These are phyloP conservation scores for Starmerella vitae DNA, from an alignment of 805 yeast species.

Conservation along the genomic window DNA sequence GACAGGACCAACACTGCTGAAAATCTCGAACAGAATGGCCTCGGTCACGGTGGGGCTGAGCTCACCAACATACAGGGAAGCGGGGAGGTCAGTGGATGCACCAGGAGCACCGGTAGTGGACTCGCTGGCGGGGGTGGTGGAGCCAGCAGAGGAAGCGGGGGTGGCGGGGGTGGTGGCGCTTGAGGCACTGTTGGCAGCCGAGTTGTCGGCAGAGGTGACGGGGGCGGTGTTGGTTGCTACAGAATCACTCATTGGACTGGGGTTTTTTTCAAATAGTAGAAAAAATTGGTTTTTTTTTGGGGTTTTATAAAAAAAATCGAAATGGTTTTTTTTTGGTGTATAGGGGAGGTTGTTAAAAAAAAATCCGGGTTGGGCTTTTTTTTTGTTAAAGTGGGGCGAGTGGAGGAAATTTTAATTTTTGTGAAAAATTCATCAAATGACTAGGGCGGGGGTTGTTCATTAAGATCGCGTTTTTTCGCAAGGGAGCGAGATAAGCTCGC, in stretches of 20 bases:
- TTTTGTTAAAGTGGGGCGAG: not conserved
- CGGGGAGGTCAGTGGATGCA: constrained; percentile 28
- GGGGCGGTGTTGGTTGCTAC: constrained; percentile 9
- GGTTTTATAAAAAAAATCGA: constrained; percentile 1
- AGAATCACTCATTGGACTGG: constrained; percentile 14
- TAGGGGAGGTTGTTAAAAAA: constrained; percentile 3
- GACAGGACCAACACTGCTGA: constrained; percentile 89
- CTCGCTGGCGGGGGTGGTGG: constrained; percentile 18
- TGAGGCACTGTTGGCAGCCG: constrained; percentile 7
- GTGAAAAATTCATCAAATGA: too few species aligned
- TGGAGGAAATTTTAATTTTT: not conserved
- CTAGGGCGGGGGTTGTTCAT: too few species aligned
- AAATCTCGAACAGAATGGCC: constrained; percentile 86
- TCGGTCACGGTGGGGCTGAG: constrained; percentile 85
- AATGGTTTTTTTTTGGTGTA: not conserved
- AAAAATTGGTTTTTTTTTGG: constrained; percentile 4
- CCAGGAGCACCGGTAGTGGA: constrained; percentile 23
- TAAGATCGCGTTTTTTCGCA: too few species aligned
- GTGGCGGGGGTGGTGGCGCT: constrained; percentile 8
- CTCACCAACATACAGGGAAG: constrained; percentile 95
- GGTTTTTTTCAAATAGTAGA: not conserved
- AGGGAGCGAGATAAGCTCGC: too few species aligned
- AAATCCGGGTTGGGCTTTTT: constrained; percentile 3
- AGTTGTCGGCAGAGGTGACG: constrained; percentile 5
- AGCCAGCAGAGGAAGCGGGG: constrained; percentile 14